A percentile compares a stretch with the other conserved stretches of the same genome.
phyloP scores from a whole-genome alignment of 1,139 yeast species.

The Wickerhamomyces sp. region DNA sequence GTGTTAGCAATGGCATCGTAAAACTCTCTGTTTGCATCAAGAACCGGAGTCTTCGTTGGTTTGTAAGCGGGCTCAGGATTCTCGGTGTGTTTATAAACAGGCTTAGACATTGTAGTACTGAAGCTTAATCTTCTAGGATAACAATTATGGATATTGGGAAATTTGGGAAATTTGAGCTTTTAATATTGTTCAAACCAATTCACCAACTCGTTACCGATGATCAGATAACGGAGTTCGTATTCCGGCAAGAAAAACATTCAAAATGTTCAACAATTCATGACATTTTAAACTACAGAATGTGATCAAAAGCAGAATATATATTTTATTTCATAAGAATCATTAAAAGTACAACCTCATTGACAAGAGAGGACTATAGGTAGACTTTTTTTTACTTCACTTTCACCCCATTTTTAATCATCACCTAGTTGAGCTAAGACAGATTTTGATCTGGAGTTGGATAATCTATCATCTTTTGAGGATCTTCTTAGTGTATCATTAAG shows the following conservation, averaged over 20 bases:
- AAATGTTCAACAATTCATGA: too few species aligned
- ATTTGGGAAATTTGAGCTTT: not conserved
- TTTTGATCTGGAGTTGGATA: constrained; percentile 21
- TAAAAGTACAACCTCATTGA: too few species aligned
- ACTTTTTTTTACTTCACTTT: too few species aligned
- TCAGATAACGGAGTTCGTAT: constrained; percentile 1
- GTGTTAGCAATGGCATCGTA: constrained; percentile 43
- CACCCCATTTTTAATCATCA: not conserved
- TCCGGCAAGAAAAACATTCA: not conserved
- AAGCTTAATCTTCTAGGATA: too few species aligned
- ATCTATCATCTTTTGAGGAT: constrained; percentile 22
- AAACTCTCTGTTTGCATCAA: constrained; percentile 42
- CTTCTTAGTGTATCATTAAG: constrained; percentile 53
- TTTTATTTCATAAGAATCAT: too few species aligned
- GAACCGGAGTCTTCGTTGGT: constrained; percentile 46
- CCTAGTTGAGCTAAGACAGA: constrained; percentile 15
- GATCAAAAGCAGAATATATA: too few species aligned
- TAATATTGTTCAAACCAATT: too few species aligned
- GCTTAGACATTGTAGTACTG: constrained; percentile 21
- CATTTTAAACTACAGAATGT: constrained; percentile 1
- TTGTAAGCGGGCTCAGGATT: constrained; percentile 1
- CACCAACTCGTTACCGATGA: too few species aligned
- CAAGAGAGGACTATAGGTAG: too few species aligned
- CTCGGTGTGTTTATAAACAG: constrained; percentile 12
- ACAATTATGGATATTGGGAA: not conserved